A percentile compares a stretch with the other conserved stretches of the same genome.
Evolutionary conservation across 129 eudicot genomes (phyloP).

Genomic region (Scalesia atractyloides): DNA sequence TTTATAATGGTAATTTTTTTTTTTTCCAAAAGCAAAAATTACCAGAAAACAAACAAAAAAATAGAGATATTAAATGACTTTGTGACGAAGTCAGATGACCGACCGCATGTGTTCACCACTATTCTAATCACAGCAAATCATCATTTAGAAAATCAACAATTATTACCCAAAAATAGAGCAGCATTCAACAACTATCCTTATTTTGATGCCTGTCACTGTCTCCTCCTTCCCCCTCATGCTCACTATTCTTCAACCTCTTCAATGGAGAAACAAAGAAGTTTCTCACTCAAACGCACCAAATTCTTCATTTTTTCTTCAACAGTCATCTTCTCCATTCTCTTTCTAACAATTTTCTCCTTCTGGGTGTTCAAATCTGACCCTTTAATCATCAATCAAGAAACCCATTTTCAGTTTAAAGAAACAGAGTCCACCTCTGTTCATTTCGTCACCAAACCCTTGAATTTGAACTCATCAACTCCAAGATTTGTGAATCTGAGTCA

Average conservation of each 20-base stretch:
- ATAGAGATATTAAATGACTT: background rate
- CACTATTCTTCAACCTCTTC: constrained; percentile 17
- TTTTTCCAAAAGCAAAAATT: background rate
- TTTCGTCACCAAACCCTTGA: constrained; percentile 20
- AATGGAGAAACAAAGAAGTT: constrained; percentile 76
- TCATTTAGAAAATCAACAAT: background rate
- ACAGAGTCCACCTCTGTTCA: constrained; percentile 17
- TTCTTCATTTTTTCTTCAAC: constrained; percentile 56
- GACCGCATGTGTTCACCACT: constrained; percentile 4
- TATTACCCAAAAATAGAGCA: background rate
- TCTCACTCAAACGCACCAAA: constrained; percentile 60
- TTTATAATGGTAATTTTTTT: too few species aligned
- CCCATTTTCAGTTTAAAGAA: constrained; percentile 38
- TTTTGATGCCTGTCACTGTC: constrained; percentile 21
- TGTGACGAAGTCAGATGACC: background rate
- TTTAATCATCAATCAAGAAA: constrained; percentile 34
- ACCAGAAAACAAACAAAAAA: too few species aligned
- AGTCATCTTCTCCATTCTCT: constrained; percentile 48
- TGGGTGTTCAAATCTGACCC: constrained; percentile 53
- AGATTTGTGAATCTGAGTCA: constrained; percentile 15
- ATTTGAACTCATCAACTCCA: constrained; percentile 23
- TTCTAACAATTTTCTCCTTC: constrained; percentile 50
- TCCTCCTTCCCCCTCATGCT: constrained; percentile 17
- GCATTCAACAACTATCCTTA: constrained; percentile 18
- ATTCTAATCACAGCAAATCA: background rate